phyloP scores from a whole-genome alignment of 2,329 filamentous ascomycete genomes.

The Apiospora marii region DNA sequence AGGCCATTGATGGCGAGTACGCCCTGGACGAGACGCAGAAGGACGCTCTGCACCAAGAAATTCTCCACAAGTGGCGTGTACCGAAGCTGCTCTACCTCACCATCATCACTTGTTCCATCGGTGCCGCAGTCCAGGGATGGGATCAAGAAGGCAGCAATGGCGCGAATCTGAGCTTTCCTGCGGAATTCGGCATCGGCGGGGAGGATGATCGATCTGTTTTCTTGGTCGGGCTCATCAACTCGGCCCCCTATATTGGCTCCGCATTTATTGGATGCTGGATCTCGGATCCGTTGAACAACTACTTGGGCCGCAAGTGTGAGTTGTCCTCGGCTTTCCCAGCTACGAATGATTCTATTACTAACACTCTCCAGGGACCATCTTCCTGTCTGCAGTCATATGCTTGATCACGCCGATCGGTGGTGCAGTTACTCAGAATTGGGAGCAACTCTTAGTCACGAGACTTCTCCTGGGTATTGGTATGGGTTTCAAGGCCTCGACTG shows the following conservation, averaged over 20 bases:
- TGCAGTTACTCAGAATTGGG: slow-evolving; percentile 66
- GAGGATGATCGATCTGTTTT: slow-evolving; percentile 53
- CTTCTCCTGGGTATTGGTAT: slow-evolving; percentile 68
- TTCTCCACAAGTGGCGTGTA: slow-evolving; percentile 71
- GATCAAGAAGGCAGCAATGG: slow-evolving; percentile 51
- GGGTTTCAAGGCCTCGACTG: slow-evolving; percentile 59
- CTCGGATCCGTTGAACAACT: slow-evolving; percentile 67
- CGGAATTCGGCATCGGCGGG: slow-evolving; percentile 32
- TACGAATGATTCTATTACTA: not conserved
- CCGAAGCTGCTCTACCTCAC: slow-evolving; percentile 70
- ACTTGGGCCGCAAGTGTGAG: slow-evolving; percentile 54
- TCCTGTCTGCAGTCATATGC: slow-evolving; percentile 69
- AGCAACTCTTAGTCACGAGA: slow-evolving; percentile 62
- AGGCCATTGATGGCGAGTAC: slow-evolving; percentile 53
- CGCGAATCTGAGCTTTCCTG: slow-evolving; percentile 23
- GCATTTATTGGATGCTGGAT: slow-evolving; percentile 52
- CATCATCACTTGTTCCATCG: slow-evolving; percentile 55
- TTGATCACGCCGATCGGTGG: slow-evolving; percentile 68
- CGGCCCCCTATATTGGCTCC: slow-evolving; percentile 47
- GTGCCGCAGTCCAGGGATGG: slow-evolving; percentile 60
- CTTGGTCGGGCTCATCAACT: slow-evolving; percentile 61
- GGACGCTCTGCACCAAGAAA: slow-evolving; percentile 63
- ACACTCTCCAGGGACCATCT: slow-evolving; percentile 64
- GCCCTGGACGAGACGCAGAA: slow-evolving; percentile 65
- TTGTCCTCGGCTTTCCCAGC: not conserved